These are phyloP conservation scores for Globisporangium irregulare DNA, from an alignment of 352 stramenopile genomes.

Conservation along the genomic window DNA sequence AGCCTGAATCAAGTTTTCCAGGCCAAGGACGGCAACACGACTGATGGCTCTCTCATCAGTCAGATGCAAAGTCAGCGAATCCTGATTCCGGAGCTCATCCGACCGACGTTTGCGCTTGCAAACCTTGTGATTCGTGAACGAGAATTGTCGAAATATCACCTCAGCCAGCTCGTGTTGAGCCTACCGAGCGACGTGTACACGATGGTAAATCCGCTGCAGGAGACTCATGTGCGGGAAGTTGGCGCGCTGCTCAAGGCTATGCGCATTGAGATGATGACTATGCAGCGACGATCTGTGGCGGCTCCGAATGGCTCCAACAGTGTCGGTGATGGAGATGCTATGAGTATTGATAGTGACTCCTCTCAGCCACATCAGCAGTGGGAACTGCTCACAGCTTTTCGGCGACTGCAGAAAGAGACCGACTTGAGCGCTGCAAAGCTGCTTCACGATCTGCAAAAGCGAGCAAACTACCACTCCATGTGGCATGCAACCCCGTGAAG, in stretches of 20 bases:
- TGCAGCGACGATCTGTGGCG: slow-evolving; percentile 16
- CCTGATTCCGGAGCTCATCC: slow-evolving; percentile 21
- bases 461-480: slow-evolving; percentile 44
- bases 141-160: slow-evolving; percentile 26
- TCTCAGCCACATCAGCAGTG: slow-evolving; percentile 14
- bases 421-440: slow-evolving; percentile 12
- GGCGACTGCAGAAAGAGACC: slow-evolving; percentile 24
- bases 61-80: not conserved
- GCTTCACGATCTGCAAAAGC: slow-evolving; percentile 30
- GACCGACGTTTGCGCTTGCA: slow-evolving; percentile 37
- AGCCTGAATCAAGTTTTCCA: slow-evolving; percentile 27
- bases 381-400: slow-evolving; percentile 32
- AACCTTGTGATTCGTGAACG: slow-evolving; percentile 19
- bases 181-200: slow-evolving; percentile 41
- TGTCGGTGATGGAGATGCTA: not conserved
- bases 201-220: slow-evolving; percentile 40
- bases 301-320: not conserved
- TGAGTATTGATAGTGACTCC: slow-evolving; percentile 6
- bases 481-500: slow-evolving; percentile 23
- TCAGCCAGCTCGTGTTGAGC: slow-evolving; percentile 26
- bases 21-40: not conserved
- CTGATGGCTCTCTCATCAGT: not conserved
- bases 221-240: slow-evolving; percentile 24
- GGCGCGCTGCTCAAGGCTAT: slow-evolving; percentile 27
- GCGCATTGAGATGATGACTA: slow-evolving; percentile 29